A percentile compares a stretch with the other conserved stretches of the same genome.
These are phyloP conservation scores for Fusarium chuoi DNA, from an alignment of 2,329 filamentous ascomycete species.

Conservation along the genomic window DNA sequence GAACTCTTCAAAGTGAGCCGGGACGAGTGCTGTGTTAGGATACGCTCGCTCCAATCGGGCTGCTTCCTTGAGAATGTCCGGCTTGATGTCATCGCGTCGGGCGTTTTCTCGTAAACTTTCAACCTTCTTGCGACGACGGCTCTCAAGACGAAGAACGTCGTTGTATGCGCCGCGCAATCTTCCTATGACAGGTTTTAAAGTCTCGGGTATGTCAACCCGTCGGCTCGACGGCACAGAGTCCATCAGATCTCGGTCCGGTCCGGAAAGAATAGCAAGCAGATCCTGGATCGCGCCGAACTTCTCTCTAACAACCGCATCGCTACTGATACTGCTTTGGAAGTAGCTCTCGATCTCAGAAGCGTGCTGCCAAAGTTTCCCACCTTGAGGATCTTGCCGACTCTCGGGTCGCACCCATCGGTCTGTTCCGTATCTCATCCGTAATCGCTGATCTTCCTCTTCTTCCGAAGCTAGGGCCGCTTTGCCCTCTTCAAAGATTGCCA, in stretches of 20 bases:
- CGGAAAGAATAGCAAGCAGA: constrained; percentile 79
- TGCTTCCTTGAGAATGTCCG: constrained; percentile 83
- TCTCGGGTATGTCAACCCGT: constrained; percentile 80
- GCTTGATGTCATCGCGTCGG: constrained; percentile 87
- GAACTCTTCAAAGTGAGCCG: constrained; percentile 90
- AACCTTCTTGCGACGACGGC: constrained; percentile 79
- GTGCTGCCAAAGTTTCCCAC: constrained; percentile 77
- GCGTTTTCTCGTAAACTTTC: constrained; percentile 83
- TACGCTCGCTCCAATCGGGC: constrained; percentile 86
- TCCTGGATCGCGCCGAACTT: constrained; percentile 83
- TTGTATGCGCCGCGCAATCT: constrained; percentile 83
- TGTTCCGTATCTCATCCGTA: constrained; percentile 84
- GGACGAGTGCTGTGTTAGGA: constrained; percentile 83
- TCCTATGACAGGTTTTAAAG: constrained; percentile 81
- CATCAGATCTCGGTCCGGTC: constrained; percentile 82
- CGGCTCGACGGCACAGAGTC: constrained; percentile 90
- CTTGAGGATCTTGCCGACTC: constrained; percentile 74
- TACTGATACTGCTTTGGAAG: constrained; percentile 71
- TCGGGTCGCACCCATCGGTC: constrained; percentile 81
- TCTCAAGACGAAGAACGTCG: constrained; percentile 86
- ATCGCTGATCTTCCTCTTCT: constrained; percentile 81
- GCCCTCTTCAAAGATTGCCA: constrained; percentile 84
- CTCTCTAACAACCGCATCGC: constrained; percentile 72
- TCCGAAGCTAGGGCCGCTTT: constrained; percentile 81
- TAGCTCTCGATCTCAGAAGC: constrained; percentile 87